Evolutionary conservation across 768 basidiomycete species (phyloP), one percentile per base, ranked within the genome.

Genomic region (Agrocybe pediades): DNA sequence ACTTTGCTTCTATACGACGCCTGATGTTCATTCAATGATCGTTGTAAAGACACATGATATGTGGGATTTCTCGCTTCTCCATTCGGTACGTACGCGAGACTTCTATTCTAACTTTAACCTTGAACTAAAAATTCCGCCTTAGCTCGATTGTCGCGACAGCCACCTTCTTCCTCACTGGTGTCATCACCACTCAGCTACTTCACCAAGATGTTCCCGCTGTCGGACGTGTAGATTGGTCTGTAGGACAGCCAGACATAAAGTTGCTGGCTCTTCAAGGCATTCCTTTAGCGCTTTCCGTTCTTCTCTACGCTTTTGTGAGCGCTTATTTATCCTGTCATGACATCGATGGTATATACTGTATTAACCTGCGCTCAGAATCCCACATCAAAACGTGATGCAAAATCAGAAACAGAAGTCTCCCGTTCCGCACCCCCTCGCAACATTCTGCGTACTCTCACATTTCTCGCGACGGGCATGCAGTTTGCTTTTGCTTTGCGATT

Each of bases 41-140:
- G 49, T 49, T 41, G 53, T 47, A 45, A 41, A 85, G 85, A 42
- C 85, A 87, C 70, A 86, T 87, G 85, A 73, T 87, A 50, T 76
- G 75, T 54, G 85, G 85, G 25, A 49, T 85, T 39, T 80, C 84
- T 33, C 77, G 81, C 24, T 71, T 84, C 53, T 86, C 85, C 39
- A 27, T 65, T 47, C 75, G 85, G 85, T 82, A 61, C 43, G 73
- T 57, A 27, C 36, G 15, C 20, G 41, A 19, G 49, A 33, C n/a
- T 17, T 49, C 20, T 8, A n/a, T 24, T 48, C 24, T 57, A 55
- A 49, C 24, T 56, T 59, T 58, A 46, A 51, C 39, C 27, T 54
- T 41, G 46, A 42, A 45, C 45, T 41, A 17, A 54, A 27, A 51
- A 41, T 53, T 13, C 23, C 54, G 51, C 41, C 11, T 52, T 36